Evolutionary conservation across 495 filamentous ascomycete species (phyloP).

Genomic region (Penicillium bovifimosum): DNA sequence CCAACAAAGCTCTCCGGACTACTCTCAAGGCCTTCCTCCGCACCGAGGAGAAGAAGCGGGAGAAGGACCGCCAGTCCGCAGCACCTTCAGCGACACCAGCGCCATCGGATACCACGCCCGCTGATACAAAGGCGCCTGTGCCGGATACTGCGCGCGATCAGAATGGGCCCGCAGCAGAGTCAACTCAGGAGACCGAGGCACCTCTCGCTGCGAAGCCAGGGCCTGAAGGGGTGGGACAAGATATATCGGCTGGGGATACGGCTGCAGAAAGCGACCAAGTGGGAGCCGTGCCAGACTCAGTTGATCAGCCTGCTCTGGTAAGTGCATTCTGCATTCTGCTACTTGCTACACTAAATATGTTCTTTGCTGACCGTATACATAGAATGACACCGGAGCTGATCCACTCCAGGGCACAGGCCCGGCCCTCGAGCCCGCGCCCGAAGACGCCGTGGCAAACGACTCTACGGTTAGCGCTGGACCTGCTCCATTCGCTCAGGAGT

Average conservation of each 20-base stretch:
- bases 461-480: conserved; percentile 13
- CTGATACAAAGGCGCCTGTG: conserved; percentile 16
- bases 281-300: background rate
- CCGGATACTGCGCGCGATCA: conserved; percentile 7
- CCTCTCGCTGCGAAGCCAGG: background rate
- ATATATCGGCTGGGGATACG: conserved; percentile 4
- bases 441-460: conserved; percentile 13
- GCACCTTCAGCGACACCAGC: conserved; percentile 32
- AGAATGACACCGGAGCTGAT: conserved; percentile 5
- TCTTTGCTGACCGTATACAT: background rate
- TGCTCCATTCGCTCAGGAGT: conserved; percentile 16
- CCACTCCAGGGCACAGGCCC: conserved; percentile 4
- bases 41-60: conserved; percentile 79
- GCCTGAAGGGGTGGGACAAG: background rate
- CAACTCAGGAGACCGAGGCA: conserved; percentile 1
- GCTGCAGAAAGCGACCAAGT: background rate
- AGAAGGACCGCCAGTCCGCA: conserved; percentile 49
- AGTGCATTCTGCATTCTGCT: background rate
- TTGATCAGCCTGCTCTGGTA: conserved; percentile 6
- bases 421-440: conserved; percentile 8
- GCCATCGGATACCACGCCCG: conserved; percentile 17
- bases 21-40: conserved; percentile 86
- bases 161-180: background rate
- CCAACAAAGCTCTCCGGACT: conserved; percentile 79
- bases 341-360: background rate